phyloP scores from a whole-genome alignment of 805 yeast species.

The Cephaloascus fragrans region DNA sequence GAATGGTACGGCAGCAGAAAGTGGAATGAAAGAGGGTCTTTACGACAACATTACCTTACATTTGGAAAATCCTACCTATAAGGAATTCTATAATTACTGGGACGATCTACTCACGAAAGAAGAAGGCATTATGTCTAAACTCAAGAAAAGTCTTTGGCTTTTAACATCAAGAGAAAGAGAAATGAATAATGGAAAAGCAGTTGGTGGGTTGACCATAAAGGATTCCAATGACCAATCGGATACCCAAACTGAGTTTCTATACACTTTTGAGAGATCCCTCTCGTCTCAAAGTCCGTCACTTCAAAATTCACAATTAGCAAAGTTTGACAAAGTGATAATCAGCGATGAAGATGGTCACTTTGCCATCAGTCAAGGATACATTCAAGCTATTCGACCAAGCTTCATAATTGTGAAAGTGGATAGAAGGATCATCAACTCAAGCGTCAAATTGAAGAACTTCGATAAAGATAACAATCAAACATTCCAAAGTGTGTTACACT shows the following conservation, averaged over 20 bases:
- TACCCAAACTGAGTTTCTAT: slow-evolving; percentile 22
- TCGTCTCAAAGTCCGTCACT: slow-evolving; percentile 9
- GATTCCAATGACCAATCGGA: slow-evolving; percentile 12
- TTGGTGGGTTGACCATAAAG: slow-evolving; percentile 39
- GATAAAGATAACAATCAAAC: slow-evolving; percentile 34
- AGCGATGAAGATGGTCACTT: slow-evolving; percentile 79
- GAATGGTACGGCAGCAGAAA: slow-evolving; percentile 41
- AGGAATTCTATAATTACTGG: slow-evolving; percentile 62
- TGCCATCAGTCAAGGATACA: slow-evolving; percentile 56
- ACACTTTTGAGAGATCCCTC: slow-evolving; percentile 35
- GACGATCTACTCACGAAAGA: slow-evolving; percentile 65
- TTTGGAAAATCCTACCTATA: slow-evolving; percentile 28
- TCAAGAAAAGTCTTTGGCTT: slow-evolving; percentile 63
- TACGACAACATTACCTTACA: slow-evolving; percentile 44
- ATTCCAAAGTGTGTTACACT: slow-evolving; percentile 36
- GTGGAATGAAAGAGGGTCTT: slow-evolving; percentile 40
- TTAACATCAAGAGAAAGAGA: slow-evolving; percentile 52
- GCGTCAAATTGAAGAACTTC: slow-evolving; percentile 30
- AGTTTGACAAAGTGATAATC: slow-evolving; percentile 56
- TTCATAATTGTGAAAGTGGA: slow-evolving; percentile 40
- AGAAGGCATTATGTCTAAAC: slow-evolving; percentile 43
- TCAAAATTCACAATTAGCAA: slow-evolving; percentile 35
- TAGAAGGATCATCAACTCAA: slow-evolving; percentile 39
- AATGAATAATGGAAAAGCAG: slow-evolving; percentile 43
- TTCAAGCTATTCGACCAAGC: slow-evolving; percentile 32